Evolutionary conservation across 768 basidiomycete species (phyloP).

Genomic region (Solioccasus polychromus): DNA sequence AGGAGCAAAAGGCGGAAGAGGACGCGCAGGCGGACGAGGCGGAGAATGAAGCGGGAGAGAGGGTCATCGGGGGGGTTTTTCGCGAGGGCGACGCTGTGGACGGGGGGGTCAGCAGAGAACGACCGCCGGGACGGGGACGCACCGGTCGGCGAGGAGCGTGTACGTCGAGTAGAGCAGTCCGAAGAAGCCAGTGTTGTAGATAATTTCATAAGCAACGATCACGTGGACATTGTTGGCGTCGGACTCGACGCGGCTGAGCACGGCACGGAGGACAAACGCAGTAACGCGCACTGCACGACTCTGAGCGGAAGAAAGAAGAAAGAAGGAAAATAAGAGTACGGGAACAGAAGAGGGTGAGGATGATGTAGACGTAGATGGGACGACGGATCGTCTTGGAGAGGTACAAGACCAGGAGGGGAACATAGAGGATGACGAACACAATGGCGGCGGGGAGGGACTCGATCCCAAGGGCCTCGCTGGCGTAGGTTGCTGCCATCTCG

Average conservation of each 20-base stretch:
- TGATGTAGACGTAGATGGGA: conserved; percentile 20
- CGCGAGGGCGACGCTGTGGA: conserved; percentile 10
- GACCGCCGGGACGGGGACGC: neutral
- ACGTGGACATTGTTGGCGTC: conserved; percentile 22
- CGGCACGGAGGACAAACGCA: conserved; percentile 16
- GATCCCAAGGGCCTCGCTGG: conserved; percentile 18
- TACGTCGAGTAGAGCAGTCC: conserved; percentile 29
- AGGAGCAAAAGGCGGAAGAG: conserved; percentile 25
- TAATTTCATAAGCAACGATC: conserved; percentile 28
- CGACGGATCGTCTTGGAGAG: conserved; percentile 10
- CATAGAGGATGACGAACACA: conserved; percentile 27
- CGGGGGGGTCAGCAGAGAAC: neutral
- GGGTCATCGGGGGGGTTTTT: conserved; percentile 16
- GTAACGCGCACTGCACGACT: conserved; percentile 12
- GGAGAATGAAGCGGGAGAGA: conserved; percentile 17
- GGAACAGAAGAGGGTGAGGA: conserved; percentile 26
- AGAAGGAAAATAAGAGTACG: conserved; percentile 11
- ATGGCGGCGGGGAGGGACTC: conserved; percentile 24
- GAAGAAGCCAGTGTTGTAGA: conserved; percentile 37
- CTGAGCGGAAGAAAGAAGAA: neutral
- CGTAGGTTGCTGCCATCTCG: no score
- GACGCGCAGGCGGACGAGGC: conserved; percentile 14
- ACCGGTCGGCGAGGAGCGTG: conserved; percentile 30
- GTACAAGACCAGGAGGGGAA: conserved; percentile 15
- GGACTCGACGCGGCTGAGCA: conserved; percentile 13